Base-by-base conservation (phyloP, 305 asterid genomes). In the Fraxinus floribunda region DNA sequence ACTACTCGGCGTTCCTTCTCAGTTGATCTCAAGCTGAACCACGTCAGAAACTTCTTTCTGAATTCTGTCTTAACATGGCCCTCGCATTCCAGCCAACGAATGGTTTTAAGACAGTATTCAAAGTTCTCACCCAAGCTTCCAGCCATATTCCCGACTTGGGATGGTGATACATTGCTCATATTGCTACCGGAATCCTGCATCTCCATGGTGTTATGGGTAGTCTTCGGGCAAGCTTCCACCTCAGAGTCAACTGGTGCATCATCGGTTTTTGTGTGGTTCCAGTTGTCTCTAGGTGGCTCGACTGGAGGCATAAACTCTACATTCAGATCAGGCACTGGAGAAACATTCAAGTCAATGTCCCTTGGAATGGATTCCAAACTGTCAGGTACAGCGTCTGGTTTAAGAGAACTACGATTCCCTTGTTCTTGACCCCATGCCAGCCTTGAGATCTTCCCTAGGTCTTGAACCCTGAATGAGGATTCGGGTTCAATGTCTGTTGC, bases 1-100 rank as follows among this genome's bases (percentile, higher is more conserved):
- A 95, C 97, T 85, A 95, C 98, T 86, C 94, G 88, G 10, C 97
- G 92, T 75, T 93, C 98, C 86, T 92, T 97, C 90, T 87, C 98
- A 1, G 98, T 90, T 66, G 98, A 90, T 83, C 97, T 89, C 79
- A 95, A 87, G 86, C 98, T 91, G 88, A 93, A 92, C 98, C 98
- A 95, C 8, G 98, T 93, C 60, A 95, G 93, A 88, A 95, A 84
- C 82, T 92, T 95, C 90, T 92, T 80, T 78, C 98, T 91, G 85
- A 95, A 95, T 26, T 90, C 97, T 89, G 87, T 88, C 76, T 88
- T 81, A 38, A 95, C 89, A 84, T 91, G 88, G 60, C 97, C 97
- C 86, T 93, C 93, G 35, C 97, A 90, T 84, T 95, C 98, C 88
- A 95, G 86, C 97, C 95, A 93, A 55, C 98, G 96, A 57, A 95